Evolutionary conservation across 345 rosid genomes (phyloP), one percentile per base, ranked within the genome.

Genomic region (Linum lewisii): DNA sequence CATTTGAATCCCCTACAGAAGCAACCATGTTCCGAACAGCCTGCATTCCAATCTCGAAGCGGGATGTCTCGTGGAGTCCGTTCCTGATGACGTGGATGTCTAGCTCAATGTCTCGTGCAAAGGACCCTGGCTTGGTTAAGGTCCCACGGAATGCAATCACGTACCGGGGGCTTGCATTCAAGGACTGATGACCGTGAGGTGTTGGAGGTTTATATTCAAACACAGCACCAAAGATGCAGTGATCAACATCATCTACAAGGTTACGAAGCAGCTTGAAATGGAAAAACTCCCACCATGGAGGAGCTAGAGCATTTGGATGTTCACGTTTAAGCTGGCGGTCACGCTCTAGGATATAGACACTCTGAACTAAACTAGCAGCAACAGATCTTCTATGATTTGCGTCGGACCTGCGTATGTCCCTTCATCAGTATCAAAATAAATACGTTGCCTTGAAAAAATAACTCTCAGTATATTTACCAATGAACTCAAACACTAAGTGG

Each of bases 131-230:
- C 77, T 89, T 87, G 44, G 79, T 85, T 54, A 89, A 29, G 21
- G 95, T 89, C 59, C 99, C 96, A 58, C 95, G 81, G 58, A 89
- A 85, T 5, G 92, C 95, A 62, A 93, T 74, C 16, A 85, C 88
- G 29, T 73, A 81, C 21, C 73, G 83, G 1, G 90, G 95, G 55
- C 78, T 77, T 29, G 66, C 69, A 64, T 74, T 76, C 20, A 38
- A 6, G 23, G 82, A 64, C 51, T 69, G 67, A 50, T 64, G 51
- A 1, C 18, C 60, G 13, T 63, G 65, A 11, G 77, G 60, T n/a
- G 71, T 26, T 2, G 83, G 77, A 1, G 84, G 84, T 42, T 60
- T 79, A 62, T 74, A 82, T 72, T 89, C 92, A 16, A 78, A 93
- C 45, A 93, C 71, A 52, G 92, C 92, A 59, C 96, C 99, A 23